Evolutionary conservation across 495 filamentous ascomycete genomes (phyloP), one percentile per base, ranked within the genome.

Genomic region (Cercophora scortea): DNA sequence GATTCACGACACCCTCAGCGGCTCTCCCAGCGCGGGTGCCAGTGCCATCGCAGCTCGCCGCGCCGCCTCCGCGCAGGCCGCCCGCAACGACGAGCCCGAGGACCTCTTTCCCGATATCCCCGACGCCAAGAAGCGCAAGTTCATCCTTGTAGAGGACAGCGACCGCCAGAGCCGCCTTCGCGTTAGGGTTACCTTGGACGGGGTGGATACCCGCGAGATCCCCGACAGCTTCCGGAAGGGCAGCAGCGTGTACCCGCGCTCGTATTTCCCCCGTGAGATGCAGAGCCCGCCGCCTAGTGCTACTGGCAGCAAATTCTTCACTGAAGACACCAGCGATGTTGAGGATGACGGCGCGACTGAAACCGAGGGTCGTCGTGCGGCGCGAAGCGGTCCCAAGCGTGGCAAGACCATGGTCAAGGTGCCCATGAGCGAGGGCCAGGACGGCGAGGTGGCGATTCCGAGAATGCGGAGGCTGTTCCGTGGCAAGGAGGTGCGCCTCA

Each of bases 61-160:
- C 11, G 18, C 49, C 5, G 57, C 56, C 47, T 15, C 42, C 13
- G 15, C 48, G 3, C 54, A 54, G 9, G 54, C 50, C 38, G 61
- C 66, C 52, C 70, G 70, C 15, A 67, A 73, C 6, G 74, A 75
- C 33, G 66, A 71, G 42, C 82, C 80, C 16, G 77, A 78, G 6
- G 81, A 83, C 9, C 77, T 98, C 13, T 96, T 95, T 65, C 86
- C 89, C 46, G 83, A 88, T 47, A 76, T 95, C 19, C 92, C 92
- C 1, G 87, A 89, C 49, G 82, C 83, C 48, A 96, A 94, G 69
- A 88, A 86, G 49, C 85, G 91, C 57, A 98, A 95, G 66, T 97
- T 97, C 65, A 95, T 98, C 58, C 80, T 96, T 4, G 90, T 98
- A 18, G 89, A 96, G 54, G 93, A 97, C 66, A 79, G 77, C 13